Percentiles rank a stretch among this genome's conserved stretches.
Conservation (phyloP, 108 stramenopile species). For the Skeletonema grethae region DNA sequence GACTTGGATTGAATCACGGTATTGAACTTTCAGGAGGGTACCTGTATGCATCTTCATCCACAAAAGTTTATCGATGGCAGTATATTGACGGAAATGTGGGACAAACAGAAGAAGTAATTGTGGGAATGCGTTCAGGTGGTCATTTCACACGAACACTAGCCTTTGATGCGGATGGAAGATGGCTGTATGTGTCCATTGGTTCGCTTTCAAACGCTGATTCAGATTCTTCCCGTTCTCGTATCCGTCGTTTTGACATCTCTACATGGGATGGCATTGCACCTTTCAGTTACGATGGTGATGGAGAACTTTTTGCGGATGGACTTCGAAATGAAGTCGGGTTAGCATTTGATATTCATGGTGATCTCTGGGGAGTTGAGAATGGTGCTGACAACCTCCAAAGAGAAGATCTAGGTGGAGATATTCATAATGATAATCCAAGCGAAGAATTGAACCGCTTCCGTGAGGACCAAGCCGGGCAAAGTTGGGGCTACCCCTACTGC, state of each 20-base stretch:
- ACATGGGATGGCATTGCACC: conserved; percentile 22
- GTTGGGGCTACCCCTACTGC: conserved; percentile 80
- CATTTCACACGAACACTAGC: conserved; percentile 72
- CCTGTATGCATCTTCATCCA: conserved; percentile 63
- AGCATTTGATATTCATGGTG: conserved; percentile 69
- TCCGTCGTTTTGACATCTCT: conserved; percentile 58
- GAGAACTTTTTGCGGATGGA: conserved; percentile 81
- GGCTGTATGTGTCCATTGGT: conserved; percentile 70
- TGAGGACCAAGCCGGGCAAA: conserved; percentile 55
- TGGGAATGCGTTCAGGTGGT: conserved; percentile 53
- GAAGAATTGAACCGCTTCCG: conserved; percentile 78
- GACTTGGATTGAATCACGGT: conserved; percentile 62
- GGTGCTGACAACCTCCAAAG: conserved; percentile 64
- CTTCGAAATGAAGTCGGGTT: conserved; percentile 76
- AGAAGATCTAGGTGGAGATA: conserved; percentile 72
- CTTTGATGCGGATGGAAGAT: conserved; percentile 53
- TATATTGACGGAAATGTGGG: conserved; percentile 13
- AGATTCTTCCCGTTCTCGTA: conserved; percentile 63
- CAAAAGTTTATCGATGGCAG: conserved; percentile 67
- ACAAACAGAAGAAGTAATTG: conserved; percentile 30
- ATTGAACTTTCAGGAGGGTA: conserved; percentile 54
- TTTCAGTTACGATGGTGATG: conserved; percentile 49
- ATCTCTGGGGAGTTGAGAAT: conserved; percentile 82
- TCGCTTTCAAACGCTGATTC: conserved; percentile 56
- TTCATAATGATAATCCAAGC: conserved; percentile 71